phyloP scores from a whole-genome alignment of 2,329 filamentous ascomycete species.

The Rutstroemia sp. region DNA sequence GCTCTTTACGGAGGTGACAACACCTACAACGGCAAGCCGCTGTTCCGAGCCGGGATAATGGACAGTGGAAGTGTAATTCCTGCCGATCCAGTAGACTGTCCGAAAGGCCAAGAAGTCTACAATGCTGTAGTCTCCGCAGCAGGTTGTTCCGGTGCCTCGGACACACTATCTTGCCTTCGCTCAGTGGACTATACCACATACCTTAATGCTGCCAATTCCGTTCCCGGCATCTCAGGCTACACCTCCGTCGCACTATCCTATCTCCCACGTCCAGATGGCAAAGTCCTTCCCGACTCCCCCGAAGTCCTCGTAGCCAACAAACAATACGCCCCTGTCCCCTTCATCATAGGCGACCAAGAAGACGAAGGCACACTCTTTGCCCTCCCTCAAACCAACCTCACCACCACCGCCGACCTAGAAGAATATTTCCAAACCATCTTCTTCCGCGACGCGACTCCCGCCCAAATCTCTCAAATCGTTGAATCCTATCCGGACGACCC shows the following conservation, averaged over 20 bases:
- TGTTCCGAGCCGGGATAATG: conserved; percentile 77
- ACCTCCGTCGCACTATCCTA: conserved; percentile 64
- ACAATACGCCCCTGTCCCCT: conserved; percentile 50
- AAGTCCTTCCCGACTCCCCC: conserved; percentile 52
- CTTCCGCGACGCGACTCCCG: conserved; percentile 49
- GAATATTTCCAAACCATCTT: conserved; percentile 53
- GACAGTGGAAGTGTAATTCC: conserved; percentile 59
- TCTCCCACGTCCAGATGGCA: conserved; percentile 65
- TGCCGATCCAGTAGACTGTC: conserved; percentile 54
- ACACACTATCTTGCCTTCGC: conserved; percentile 62
- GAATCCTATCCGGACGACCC: conserved; percentile 47
- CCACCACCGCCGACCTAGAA: conserved; percentile 49
- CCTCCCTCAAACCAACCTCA: conserved; percentile 62
- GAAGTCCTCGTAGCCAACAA: conserved; percentile 48
- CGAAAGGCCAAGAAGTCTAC: conserved; percentile 59
- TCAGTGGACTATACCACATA: conserved; percentile 50
- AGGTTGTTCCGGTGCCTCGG: conserved; percentile 49
- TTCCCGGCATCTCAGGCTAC: conserved; percentile 62
- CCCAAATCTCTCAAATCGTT: conserved; percentile 49
- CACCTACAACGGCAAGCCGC: conserved; percentile 64
- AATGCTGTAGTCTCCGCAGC: conserved; percentile 51
- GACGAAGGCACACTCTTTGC: conserved; percentile 74
- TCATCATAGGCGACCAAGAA: conserved; percentile 69
- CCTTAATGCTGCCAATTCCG: conserved; percentile 60
- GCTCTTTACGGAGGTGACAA: conserved; percentile 64